Conservation (phyloP, 2,329 filamentous ascomycete genomes). For the Bipolaris oryzae region DNA sequence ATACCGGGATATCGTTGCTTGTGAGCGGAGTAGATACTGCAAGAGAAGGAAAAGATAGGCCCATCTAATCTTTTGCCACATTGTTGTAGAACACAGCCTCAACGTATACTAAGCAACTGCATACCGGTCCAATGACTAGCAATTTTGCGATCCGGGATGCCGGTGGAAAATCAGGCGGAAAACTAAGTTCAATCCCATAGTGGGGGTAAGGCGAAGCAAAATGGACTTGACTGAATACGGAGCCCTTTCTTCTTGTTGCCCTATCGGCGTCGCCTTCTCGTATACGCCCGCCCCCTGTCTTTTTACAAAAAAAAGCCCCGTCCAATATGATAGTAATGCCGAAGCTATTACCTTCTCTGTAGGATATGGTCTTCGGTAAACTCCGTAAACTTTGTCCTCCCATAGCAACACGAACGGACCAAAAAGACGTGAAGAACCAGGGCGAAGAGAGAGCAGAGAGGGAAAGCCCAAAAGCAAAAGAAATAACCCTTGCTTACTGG, state of each 20-base stretch:
- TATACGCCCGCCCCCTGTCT: conserved; percentile 4
- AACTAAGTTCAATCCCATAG: conserved; percentile 1
- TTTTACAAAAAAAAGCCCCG: not conserved
- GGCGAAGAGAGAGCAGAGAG: not conserved
- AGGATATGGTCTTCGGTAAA: too few relatives aligned
- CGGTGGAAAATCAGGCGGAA: not conserved
- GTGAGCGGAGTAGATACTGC: not conserved
- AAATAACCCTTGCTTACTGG: not conserved
- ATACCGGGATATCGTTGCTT: not conserved
- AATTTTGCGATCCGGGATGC: not conserved
- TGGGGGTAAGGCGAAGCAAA: not conserved
- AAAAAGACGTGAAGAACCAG: too few relatives aligned
- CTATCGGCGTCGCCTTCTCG: conserved; percentile 1
- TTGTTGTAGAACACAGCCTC: conserved; percentile 4
- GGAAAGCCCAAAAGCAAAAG: not conserved
- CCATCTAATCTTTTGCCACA: not conserved
- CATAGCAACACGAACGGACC: too few relatives aligned
- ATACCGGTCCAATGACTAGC: not conserved
- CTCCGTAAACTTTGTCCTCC: too few relatives aligned
- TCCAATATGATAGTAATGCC: conserved; percentile 3
- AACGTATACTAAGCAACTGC: not conserved
- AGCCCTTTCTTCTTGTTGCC: not conserved
- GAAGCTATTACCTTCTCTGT: not conserved
- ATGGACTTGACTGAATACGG: not conserved
- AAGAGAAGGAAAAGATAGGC: not conserved